Percentiles rank a stretch among this genome's conserved stretches.
Evolutionary conservation across 345 rosid genomes (phyloP).

Genomic region (Salix viminalis): DNA sequence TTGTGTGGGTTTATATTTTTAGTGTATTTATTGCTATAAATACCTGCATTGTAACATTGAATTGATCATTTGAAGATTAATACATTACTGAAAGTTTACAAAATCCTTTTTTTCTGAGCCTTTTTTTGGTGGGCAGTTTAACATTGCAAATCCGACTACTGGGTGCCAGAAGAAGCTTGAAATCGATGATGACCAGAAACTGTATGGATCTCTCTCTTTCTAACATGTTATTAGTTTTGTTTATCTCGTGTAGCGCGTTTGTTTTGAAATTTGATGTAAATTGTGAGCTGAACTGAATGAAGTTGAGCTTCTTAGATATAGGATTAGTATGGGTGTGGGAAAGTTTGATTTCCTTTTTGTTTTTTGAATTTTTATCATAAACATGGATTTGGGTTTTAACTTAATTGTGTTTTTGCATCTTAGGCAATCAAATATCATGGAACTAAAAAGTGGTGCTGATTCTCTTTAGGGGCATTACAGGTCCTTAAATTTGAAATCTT

Average conservation of each 20-base stretch:
- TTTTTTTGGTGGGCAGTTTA: slow-evolving; percentile 8
- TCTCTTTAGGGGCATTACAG: not conserved
- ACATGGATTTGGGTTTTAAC: not conserved
- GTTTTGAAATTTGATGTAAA: not conserved
- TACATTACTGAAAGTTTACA: too few species aligned
- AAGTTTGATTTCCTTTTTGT: too few species aligned
- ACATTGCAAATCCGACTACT: slow-evolving; percentile 27
- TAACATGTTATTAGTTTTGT: not conserved
- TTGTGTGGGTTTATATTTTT: too few species aligned
- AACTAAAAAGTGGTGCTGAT: not conserved
- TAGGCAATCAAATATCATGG: not conserved
- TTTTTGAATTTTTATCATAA: not conserved
- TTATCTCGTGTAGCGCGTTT: not conserved
- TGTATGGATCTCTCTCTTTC: slow-evolving; percentile 7
- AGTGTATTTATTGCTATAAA: too few species aligned
- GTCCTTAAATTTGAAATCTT: not conserved
- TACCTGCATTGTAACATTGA: too few species aligned
- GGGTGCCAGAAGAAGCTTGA: slow-evolving; percentile 30
- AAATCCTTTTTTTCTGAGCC: not conserved
- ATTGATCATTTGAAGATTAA: too few species aligned
- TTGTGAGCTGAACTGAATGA: not conserved
- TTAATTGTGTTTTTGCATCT: not conserved
- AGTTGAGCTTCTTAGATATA: not conserved
- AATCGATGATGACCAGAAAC: slow-evolving; percentile 29
- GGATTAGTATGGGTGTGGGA: not conserved